Conservation (phyloP, 148 eudicot species). For the Nepenthes mirabilis region DNA sequence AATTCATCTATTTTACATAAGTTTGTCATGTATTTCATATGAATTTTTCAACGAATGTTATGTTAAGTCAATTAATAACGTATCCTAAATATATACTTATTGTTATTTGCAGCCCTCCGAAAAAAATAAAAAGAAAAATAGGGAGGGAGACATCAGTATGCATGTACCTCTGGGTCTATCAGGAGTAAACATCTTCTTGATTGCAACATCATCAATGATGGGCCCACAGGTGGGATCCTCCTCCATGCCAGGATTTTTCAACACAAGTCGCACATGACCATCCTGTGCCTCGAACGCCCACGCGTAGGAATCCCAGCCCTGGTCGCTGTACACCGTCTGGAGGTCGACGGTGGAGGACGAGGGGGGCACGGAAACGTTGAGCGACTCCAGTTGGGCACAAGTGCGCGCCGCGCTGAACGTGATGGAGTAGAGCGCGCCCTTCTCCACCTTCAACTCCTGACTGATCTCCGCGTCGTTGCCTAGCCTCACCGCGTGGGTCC, state of each 20-base stretch:
- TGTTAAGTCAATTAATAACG: no score
- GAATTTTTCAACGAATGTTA: no score
- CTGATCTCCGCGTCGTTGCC: conserved; percentile 92
- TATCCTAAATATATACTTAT: no score
- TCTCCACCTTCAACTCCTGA: conserved; percentile 62
- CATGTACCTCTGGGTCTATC: conserved; percentile 54
- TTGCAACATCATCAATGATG: conserved; percentile 76
- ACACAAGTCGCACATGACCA: conserved; percentile 32
- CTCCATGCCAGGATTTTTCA: conserved; percentile 86
- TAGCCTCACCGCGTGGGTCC: conserved; percentile 70
- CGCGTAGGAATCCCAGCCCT: conserved; percentile 96
- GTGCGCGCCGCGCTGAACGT: conserved; percentile 96
- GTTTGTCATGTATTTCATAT: no score
- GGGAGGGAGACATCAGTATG: background rate
- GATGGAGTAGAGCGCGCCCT: conserved; percentile 65
- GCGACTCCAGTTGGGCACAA: conserved; percentile 94
- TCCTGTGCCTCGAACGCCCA: conserved; percentile 79
- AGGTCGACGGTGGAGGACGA: conserved; percentile 70
- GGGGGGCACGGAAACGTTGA: conserved; percentile 66
- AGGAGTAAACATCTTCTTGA: conserved; percentile 81
- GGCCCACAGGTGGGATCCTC: conserved; percentile 99
- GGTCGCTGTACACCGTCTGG: conserved; percentile 82
- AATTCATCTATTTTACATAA: no score
- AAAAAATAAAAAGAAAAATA: background rate
- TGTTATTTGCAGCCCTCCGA: no score